Percentiles rank a stretch among this genome's conserved stretches.
Evolutionary conservation across 768 basidiomycete species (phyloP).

Genomic region (Paxillus involutus): DNA sequence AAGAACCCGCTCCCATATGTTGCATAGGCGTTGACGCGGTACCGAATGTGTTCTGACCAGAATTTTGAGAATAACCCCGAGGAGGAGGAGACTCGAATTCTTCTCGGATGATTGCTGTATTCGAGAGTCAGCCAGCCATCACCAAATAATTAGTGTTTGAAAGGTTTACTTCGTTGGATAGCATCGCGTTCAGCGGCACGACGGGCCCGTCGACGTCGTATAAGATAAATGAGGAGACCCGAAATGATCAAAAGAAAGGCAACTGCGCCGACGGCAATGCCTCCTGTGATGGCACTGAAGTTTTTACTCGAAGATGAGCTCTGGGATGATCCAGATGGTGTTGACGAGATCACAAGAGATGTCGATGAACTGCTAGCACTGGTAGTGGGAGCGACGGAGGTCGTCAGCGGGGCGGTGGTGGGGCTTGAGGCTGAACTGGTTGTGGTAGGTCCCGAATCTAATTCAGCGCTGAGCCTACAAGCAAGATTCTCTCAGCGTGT

Average conservation of each 20-base stretch:
- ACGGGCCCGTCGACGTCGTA: neutral
- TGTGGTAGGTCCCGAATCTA: too few species aligned
- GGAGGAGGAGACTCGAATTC: neutral
- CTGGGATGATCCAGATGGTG: neutral
- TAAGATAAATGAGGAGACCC: neutral
- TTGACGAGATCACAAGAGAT: too few species aligned
- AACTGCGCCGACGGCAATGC: neutral
- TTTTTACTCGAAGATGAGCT: neutral
- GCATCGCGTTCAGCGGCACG: neutral
- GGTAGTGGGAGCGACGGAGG: neutral
- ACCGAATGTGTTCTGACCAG: neutral
- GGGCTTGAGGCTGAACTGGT: neutral
- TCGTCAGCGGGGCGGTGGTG: neutral
- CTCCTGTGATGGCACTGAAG: neutral
- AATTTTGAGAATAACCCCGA: too few species aligned
- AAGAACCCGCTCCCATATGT: neutral
- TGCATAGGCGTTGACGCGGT: neutral
- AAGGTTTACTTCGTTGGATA: too few species aligned
- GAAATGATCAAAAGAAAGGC: neutral
- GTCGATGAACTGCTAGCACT: neutral
- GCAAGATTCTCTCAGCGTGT: neutral
- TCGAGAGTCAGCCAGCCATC: neutral
- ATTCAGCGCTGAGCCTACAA: too few species aligned
- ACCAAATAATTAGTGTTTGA: neutral
- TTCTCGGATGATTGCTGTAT: neutral